These are phyloP conservation scores for Polysphondylium violaceum DNA, from an alignment of 78 protist species.

Conservation along the genomic window DNA sequence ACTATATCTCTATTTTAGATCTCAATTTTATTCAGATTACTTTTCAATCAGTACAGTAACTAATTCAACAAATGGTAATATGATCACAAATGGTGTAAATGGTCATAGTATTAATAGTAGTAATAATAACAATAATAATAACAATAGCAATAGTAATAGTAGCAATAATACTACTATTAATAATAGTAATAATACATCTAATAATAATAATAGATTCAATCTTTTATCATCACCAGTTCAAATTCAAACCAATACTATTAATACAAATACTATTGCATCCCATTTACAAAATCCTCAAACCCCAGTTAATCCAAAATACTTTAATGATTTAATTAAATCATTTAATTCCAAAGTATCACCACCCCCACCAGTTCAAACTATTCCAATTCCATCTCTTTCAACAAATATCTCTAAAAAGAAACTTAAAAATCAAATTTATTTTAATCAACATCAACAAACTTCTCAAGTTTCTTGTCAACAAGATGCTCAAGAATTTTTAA, in stretches of 20 bases:
- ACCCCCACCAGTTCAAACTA: not conserved
- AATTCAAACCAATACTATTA: too few relatives aligned
- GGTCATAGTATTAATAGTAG: not conserved
- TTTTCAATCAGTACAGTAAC: not conserved
- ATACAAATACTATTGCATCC: too few relatives aligned
- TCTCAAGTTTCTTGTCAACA: conserved; percentile 39
- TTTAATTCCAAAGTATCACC: conserved; percentile 68
- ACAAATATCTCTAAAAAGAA: conserved; percentile 50
- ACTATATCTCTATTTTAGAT: too few relatives aligned
- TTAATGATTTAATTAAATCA: conserved; percentile 60
- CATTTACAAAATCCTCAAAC: too few relatives aligned
- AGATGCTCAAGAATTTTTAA: conserved; percentile 78
- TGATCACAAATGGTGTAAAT: not conserved
- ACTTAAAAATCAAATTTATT: conserved; percentile 16
- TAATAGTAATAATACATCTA: not conserved
- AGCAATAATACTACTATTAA: not conserved
- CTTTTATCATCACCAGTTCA: too few relatives aligned
- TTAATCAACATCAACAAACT: not conserved
- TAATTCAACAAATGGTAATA: not conserved
- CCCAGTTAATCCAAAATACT: conserved; percentile 75
- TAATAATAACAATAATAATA: not conserved
- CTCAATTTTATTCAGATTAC: too few relatives aligned
- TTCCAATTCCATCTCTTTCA: not conserved
- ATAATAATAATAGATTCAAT: too few relatives aligned
- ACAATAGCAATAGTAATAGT: not conserved